Evolutionary conservation across 352 stramenopile species (phyloP), one percentile per base, ranked within the genome.

Genomic region (Globisporangium cederbergense): DNA sequence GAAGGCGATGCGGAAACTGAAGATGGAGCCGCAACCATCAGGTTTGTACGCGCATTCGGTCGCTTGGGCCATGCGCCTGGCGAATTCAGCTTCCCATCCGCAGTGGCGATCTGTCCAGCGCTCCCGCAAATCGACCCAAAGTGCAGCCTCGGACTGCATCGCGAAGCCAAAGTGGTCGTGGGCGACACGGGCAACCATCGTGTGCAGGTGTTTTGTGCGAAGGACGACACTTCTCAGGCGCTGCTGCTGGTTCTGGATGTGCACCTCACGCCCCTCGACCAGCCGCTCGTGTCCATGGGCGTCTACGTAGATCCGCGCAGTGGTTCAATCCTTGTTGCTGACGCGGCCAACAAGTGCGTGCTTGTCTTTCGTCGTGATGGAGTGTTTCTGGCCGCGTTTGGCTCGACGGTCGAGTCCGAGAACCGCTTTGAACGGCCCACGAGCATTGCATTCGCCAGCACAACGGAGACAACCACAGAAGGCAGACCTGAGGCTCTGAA

Each of bases 91-190:
- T 86, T 88, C 34, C 81, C 81, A 13, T 68, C 58, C 3, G 75
- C 68, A 0, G 40, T 88, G 18, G 71, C 77, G n/a, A 69, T 88
- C 10, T 82, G 75, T 40, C 50, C 71, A 25, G 67, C 70, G 7
- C 71, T 90, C 10, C 72, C 70, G 0, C 36, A 30, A 16, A 32
- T 60, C 2, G 67, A 60, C 1, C 60, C 70, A 7, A 70, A 75
- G n/a, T 88, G 81, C 53, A 58, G 87, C 42, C 86, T 87, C 69
- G 81, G 78, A 14, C 43, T 61, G 5, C 71, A 81, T 36, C 78
- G 78, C 0, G 70, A 75, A 8, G 70, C 75, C n/a, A 87, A 87
- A 69, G 58, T 83, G 13, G 71, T 77, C 14, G 72, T 90, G 8
- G 71, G 73, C 7, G 81, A 90, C 52, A 75, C 71, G 32, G 74